phyloP scores from a whole-genome alignment of 352 stramenopile genomes.

The Globisporangium ultimum region DNA sequence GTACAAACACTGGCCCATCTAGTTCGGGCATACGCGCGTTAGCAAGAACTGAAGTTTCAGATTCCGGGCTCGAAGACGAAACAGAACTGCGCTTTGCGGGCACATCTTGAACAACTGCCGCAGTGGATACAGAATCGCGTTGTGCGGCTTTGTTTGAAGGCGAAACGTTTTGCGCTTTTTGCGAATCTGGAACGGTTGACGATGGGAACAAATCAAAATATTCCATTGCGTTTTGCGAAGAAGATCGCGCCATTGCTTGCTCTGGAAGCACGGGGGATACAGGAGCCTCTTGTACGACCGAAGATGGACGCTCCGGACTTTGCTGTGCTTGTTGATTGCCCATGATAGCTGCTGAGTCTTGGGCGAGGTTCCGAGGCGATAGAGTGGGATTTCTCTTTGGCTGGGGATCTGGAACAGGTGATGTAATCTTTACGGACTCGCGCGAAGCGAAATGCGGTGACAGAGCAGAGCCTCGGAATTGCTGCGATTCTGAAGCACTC shows the following conservation, averaged over 20 bases:
- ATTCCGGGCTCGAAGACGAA: not conserved
- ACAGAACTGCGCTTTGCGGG: not conserved
- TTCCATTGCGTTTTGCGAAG: no score
- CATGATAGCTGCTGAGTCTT: not conserved
- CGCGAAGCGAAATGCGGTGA: conserved; percentile 2
- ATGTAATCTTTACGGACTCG: not conserved
- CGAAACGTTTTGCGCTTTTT: not conserved
- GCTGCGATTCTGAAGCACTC: not conserved
- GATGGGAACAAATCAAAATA: no score
- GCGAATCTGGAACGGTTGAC: not conserved
- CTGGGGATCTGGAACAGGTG: not conserved
- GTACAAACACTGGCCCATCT: not conserved
- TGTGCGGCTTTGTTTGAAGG: not conserved
- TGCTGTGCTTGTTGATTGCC: not conserved
- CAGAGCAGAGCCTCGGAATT: conserved; percentile 3
- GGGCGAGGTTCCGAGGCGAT: not conserved
- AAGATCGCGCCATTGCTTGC: not conserved
- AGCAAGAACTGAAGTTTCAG: not conserved
- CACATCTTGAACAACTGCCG: not conserved
- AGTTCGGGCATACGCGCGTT: not conserved
- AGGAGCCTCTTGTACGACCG: not conserved
- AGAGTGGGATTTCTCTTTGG: not conserved
- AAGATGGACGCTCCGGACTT: not conserved
- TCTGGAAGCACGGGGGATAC: not conserved
- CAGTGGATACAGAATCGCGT: not conserved